These are phyloP conservation scores for Herpotrichia juniperi DNA, from an alignment of 2,329 filamentous ascomycete genomes.

Conservation along the genomic window DNA sequence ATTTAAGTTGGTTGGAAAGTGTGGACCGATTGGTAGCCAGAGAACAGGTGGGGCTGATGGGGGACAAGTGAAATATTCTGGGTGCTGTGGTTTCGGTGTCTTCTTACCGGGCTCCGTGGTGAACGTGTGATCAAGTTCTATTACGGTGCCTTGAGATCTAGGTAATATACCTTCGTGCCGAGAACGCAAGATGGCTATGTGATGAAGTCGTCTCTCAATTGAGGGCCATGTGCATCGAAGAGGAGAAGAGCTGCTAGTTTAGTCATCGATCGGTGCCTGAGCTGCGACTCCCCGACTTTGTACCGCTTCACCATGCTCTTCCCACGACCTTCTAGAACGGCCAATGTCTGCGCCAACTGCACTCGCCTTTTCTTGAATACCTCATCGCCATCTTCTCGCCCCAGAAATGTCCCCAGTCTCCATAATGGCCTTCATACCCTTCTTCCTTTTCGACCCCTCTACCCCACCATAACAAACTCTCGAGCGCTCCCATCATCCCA, in stretches of 20 bases:
- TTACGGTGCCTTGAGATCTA: no score
- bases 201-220: no score
- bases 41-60: not conserved
- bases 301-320: not conserved
- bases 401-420: constrained; percentile 1
- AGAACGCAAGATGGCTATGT: no score
- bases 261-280: not conserved
- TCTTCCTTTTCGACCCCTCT: not conserved
- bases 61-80: no score
- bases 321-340: not conserved
- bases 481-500: not conserved
- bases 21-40: not conserved
- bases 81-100: no score
- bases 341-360: constrained; percentile 37
- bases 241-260: no score
- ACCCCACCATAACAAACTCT: constrained; percentile 11
- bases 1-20: not conserved
- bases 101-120: no score
- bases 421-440: constrained; percentile 13
- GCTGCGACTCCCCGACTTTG: not conserved
- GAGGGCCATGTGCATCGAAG: no score
- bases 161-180: no score
- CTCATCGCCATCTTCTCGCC: not conserved
- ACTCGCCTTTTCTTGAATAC: constrained; percentile 20
- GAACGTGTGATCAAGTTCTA: no score